Evolutionary conservation across 768 basidiomycete genomes (phyloP).

Genomic region (Arthromyces matolae): DNA sequence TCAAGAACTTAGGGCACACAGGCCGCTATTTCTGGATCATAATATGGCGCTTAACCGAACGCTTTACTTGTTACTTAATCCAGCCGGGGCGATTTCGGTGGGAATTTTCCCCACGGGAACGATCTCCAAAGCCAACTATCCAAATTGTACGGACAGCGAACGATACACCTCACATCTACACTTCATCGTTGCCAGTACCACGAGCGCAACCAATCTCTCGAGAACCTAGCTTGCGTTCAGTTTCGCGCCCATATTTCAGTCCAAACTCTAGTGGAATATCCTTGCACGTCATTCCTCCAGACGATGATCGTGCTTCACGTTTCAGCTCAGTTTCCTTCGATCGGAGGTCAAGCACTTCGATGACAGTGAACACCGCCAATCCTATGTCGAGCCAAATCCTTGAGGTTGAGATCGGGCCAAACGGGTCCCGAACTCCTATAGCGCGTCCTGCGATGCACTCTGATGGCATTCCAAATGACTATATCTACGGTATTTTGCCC

Average conservation of each 20-base stretch:
- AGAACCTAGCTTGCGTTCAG: background rate
- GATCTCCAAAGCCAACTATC: too few species aligned
- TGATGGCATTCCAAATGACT: background rate
- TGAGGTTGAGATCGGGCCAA: background rate
- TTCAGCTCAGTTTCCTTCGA: background rate
- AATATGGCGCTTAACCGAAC: too few species aligned
- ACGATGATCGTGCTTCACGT: background rate
- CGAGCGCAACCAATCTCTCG: background rate
- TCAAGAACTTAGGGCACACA: too few species aligned
- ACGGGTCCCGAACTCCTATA: slow-evolving; percentile 3
- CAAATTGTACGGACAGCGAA: too few species aligned
- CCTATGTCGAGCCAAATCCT: slow-evolving; percentile 5
- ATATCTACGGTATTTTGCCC: slow-evolving; percentile 1
- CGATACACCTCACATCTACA: background rate
- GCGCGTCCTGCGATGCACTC: slow-evolving; percentile 1
- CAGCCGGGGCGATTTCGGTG: too few species aligned
- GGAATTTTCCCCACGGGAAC: too few species aligned
- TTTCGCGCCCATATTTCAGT: background rate
- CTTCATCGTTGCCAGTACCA: background rate
- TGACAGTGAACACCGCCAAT: background rate
- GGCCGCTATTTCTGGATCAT: too few species aligned
- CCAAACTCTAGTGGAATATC: background rate
- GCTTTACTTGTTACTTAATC: too few species aligned
- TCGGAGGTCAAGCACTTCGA: background rate
- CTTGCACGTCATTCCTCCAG: slow-evolving; percentile 4